phyloP scores from a whole-genome alignment of 345 rosid species.

The Carallia pectinifolia region DNA sequence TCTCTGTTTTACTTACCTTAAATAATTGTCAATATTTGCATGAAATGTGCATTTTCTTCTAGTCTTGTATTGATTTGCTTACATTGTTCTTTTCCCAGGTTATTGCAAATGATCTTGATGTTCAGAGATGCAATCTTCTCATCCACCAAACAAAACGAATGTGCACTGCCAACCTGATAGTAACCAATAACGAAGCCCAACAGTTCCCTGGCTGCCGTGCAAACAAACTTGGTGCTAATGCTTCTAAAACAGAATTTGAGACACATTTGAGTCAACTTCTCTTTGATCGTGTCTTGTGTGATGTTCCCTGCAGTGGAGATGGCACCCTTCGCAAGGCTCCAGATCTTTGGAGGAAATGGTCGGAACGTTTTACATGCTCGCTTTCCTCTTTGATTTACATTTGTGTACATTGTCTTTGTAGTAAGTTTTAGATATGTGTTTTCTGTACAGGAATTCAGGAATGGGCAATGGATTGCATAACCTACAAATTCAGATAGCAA shows the following conservation, averaged over 20 bases:
- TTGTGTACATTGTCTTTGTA: neutral
- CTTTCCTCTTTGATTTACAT: neutral
- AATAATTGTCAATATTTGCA: slow-evolving; percentile 7
- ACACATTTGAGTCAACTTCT: slow-evolving; percentile 49
- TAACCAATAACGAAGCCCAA: slow-evolving; percentile 94
- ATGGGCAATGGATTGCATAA: slow-evolving; percentile 88
- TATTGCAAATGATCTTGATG: slow-evolving; percentile 93
- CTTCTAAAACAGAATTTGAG: slow-evolving; percentile 35
- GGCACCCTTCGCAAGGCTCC: slow-evolving; percentile 99
- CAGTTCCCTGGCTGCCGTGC: slow-evolving; percentile 82
- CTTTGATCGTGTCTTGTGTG: slow-evolving; percentile 92
- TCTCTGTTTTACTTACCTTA: slow-evolving; percentile 1
- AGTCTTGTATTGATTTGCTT: slow-evolving; percentile 17
- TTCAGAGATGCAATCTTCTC: slow-evolving; percentile 94
- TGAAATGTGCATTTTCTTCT: slow-evolving; percentile 1
- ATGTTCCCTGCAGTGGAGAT: slow-evolving; percentile 98
- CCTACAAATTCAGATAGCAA: slow-evolving; percentile 82
- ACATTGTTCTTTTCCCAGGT: slow-evolving; percentile 40
- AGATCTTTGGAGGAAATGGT: slow-evolving; percentile 97
- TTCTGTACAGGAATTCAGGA: slow-evolving; percentile 64
- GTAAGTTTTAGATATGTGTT: slow-evolving; percentile 14
- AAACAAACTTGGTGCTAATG: slow-evolving; percentile 33
- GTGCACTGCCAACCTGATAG: slow-evolving; percentile 93
- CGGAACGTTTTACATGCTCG: slow-evolving; percentile 2
- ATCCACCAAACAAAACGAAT: slow-evolving; percentile 98